These are phyloP conservation scores for Macrotyloma uniflorum DNA, from an alignment of 306 rosid genomes.

Conservation along the genomic window DNA sequence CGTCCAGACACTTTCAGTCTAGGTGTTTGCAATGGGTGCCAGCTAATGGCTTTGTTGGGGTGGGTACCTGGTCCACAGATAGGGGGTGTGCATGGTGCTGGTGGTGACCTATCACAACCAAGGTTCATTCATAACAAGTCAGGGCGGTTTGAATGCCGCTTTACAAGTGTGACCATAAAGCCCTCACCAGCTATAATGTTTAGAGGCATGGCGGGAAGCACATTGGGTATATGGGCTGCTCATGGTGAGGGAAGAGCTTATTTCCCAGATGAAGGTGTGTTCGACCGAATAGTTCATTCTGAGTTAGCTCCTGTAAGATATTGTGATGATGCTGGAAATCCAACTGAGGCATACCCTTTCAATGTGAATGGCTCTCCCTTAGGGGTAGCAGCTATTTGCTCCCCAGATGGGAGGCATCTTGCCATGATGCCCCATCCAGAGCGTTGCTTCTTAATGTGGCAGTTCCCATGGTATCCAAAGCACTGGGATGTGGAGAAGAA, in stretches of 20 bases:
- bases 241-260: constrained; percentile 93
- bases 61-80: constrained; percentile 93
- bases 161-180: constrained; percentile 76
- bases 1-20: constrained; percentile 88
- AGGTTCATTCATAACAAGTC: constrained; percentile 94
- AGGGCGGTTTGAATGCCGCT: constrained; percentile 92
- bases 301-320: constrained; percentile 80
- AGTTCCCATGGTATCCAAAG: constrained; percentile 91
- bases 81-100: constrained; percentile 81
- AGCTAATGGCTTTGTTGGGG: constrained; percentile 93
- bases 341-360: constrained; percentile 81
- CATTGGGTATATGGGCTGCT: constrained; percentile 89
- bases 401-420: constrained; percentile 91
- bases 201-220: constrained; percentile 81
- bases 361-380: constrained; percentile 86
- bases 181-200: constrained; percentile 88
- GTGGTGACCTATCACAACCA: constrained; percentile 89
- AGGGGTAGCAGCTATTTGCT: constrained; percentile 91
- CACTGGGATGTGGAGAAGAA: constrained; percentile 76
- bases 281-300: constrained; percentile 62
- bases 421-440: constrained; percentile 99
- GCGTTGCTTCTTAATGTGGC: constrained; percentile 97
- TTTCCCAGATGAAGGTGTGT: constrained; percentile 78
- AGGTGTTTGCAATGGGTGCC: constrained; percentile 96
- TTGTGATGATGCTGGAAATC: constrained; percentile 82